Percentiles rank a stretch among this genome's conserved stretches.
Evolutionary conservation across 164 flowering plant species (phyloP).

Genomic region (Protea cynaroides): DNA sequence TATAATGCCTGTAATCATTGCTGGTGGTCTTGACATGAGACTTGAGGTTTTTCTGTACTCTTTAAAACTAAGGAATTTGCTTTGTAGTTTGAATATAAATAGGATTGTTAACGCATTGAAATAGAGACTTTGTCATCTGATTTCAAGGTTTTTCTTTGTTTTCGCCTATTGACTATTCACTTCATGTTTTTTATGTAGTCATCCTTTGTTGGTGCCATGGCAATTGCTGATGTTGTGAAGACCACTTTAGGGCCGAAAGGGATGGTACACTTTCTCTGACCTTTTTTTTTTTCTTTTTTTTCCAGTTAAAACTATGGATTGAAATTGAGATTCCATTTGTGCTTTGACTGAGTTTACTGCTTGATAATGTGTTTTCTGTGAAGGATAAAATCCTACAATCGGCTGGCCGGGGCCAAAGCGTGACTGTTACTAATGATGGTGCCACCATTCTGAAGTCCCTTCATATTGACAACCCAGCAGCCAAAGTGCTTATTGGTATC

Average conservation of each 20-base stretch:
- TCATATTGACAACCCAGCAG: constrained; percentile 95
- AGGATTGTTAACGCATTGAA: background rate
- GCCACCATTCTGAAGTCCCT: constrained; percentile 95
- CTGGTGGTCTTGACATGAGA: too few species aligned
- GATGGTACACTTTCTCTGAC: constrained; percentile 49
- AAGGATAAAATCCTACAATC: constrained; percentile 97
- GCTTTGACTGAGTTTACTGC: background rate
- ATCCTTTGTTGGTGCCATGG: constrained; percentile 96
- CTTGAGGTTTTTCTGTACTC: too few species aligned
- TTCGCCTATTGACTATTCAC: background rate
- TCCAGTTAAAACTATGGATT: too few species aligned
- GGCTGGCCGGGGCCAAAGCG: constrained; percentile 74
- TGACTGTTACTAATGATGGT: constrained; percentile 97
- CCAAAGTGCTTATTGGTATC: constrained; percentile 98
- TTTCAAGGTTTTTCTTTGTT: background rate
- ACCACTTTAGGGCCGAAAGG: constrained; percentile 98
- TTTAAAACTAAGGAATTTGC: too few species aligned
- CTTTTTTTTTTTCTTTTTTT: background rate
- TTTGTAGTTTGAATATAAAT: background rate
- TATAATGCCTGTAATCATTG: too few species aligned
- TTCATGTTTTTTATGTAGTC: constrained; percentile 35
- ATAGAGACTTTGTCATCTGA: background rate
- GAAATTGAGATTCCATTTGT: background rate
- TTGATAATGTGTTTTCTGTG: constrained; percentile 6
- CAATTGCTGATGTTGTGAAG: constrained; percentile 93